Evolutionary conservation across 306 rosid genomes (phyloP).

Genomic region (Elaeagnus macrophylla): DNA sequence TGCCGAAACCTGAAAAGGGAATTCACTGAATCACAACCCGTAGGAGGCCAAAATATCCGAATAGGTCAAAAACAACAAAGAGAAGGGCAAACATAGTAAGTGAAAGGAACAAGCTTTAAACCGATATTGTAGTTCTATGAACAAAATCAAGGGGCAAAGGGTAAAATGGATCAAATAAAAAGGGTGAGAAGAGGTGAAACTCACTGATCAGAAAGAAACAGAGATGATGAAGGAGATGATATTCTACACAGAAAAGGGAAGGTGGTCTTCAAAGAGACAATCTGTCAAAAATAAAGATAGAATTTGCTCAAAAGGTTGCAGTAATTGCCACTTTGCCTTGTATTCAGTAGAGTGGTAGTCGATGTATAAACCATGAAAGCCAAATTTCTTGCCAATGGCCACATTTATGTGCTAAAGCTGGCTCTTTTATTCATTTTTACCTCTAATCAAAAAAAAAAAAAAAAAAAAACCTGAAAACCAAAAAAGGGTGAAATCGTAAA

Average conservation of each 20-base stretch:
- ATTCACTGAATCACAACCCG: constrained; percentile 11
- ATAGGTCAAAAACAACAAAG: neutral
- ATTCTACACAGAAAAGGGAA: neutral
- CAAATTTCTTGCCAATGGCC: constrained; percentile 3
- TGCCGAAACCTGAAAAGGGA: constrained; percentile 14
- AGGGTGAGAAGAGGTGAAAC: constrained; percentile 7
- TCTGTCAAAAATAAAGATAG: constrained; percentile 14
- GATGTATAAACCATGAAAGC: constrained; percentile 23
- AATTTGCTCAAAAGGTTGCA: constrained; percentile 23
- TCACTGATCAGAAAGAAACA: constrained; percentile 14
- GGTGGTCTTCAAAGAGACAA: constrained; percentile 1
- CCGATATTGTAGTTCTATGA: neutral
- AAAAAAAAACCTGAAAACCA: too few relatives aligned
- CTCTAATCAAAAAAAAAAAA: too few relatives aligned
- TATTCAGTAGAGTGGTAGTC: constrained; percentile 14
- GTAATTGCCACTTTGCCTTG: constrained; percentile 21
- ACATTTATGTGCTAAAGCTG: constrained; percentile 12
- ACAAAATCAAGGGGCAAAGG: neutral
- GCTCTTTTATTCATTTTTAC: too few relatives aligned
- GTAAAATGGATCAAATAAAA: neutral
- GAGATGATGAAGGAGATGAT: constrained; percentile 2
- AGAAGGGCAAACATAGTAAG: constrained; percentile 11
- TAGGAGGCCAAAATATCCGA: constrained; percentile 7
- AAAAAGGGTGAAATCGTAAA: too few relatives aligned
- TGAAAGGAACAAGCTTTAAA: neutral